Percentiles rank a stretch among this genome's conserved stretches.
phyloP scores from a whole-genome alignment of 495 filamentous ascomycete genomes.

The Penicillium paxilli region DNA sequence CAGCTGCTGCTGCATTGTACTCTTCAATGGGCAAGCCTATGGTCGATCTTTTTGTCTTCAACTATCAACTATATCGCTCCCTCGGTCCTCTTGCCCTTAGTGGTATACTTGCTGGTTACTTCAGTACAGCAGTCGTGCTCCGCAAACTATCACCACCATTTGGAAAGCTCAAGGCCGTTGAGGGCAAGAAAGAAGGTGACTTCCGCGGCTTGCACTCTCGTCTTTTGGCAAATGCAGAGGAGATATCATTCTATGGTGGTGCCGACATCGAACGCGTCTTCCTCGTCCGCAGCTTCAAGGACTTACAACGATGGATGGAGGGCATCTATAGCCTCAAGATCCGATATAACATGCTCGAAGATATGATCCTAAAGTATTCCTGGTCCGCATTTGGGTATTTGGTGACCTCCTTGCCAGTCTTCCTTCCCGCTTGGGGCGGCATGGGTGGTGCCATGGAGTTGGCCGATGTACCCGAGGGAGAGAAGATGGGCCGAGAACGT shows the following conservation, averaged over 20 bases:
- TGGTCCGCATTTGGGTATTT: conserved; percentile 98
- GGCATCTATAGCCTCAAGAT: conserved; percentile 95
- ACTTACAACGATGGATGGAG: conserved; percentile 93
- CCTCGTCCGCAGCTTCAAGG: conserved; percentile 85
- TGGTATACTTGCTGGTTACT: conserved; percentile 87
- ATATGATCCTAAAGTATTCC: conserved; percentile 96
- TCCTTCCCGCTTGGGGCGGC: conserved; percentile 93
- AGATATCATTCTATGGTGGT: conserved; percentile 98
- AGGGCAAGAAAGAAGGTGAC: conserved; percentile 90
- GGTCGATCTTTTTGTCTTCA: conserved; percentile 94
- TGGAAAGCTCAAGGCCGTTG: conserved; percentile 92
- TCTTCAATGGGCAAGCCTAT: conserved; percentile 95
- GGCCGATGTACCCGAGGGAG: conserved; percentile 35
- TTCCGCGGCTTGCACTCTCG: conserved; percentile 88
- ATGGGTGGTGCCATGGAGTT: conserved; percentile 70
- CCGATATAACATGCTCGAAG: conserved; percentile 97
- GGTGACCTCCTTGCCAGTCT: conserved; percentile 87
- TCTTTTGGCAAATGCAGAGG: conserved; percentile 94
- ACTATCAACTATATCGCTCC: conserved; percentile 91
- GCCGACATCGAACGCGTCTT: conserved; percentile 90
- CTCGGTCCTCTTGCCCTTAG: conserved; percentile 85
- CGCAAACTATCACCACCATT: conserved; percentile 89
- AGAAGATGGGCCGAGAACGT: conserved; percentile 61
- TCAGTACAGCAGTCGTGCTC: conserved; percentile 85
- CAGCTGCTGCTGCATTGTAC: conserved; percentile 87